A percentile compares a stretch with the other conserved stretches of the same genome.
phyloP scores from a whole-genome alignment of 202 grass and related monocot genomes.

The Setaria italica region DNA sequence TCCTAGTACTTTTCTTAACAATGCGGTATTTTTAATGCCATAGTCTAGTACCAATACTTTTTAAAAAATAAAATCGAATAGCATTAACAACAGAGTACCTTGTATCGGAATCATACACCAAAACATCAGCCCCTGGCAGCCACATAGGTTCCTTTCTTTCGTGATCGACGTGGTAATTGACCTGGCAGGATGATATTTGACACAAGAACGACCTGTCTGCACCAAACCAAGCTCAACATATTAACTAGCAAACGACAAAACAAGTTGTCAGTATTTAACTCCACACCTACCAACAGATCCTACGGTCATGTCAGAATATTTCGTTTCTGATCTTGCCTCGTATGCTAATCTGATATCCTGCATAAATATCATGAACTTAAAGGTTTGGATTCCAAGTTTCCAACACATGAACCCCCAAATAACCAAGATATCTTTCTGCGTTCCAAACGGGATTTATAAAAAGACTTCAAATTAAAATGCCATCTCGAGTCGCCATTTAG shows the following conservation, averaged over 20 bases:
- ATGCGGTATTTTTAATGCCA: neutral
- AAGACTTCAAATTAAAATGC: neutral
- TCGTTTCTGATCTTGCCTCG: neutral
- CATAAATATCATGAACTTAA: neutral
- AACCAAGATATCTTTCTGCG: neutral
- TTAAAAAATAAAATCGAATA: neutral
- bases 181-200: neutral
- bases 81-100: neutral
- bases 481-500: neutral
- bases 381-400: neutral
- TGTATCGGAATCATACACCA: neutral
- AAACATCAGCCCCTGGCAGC: neutral
- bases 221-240: neutral
- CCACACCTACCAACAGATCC: conserved; percentile 13
- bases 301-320: neutral
- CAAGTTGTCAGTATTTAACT: conserved; percentile 9
- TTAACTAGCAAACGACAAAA: conserved; percentile 35
- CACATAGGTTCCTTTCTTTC: conserved; percentile 12
- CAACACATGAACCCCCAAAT: no score
- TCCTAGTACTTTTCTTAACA: neutral
- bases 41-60: neutral
- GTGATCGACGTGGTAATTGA: no score
- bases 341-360: neutral
- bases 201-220: neutral
- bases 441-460: neutral